Evolutionary conservation across 768 basidiomycete genomes (phyloP).

Genomic region (Leucogyrophana mollusca): DNA sequence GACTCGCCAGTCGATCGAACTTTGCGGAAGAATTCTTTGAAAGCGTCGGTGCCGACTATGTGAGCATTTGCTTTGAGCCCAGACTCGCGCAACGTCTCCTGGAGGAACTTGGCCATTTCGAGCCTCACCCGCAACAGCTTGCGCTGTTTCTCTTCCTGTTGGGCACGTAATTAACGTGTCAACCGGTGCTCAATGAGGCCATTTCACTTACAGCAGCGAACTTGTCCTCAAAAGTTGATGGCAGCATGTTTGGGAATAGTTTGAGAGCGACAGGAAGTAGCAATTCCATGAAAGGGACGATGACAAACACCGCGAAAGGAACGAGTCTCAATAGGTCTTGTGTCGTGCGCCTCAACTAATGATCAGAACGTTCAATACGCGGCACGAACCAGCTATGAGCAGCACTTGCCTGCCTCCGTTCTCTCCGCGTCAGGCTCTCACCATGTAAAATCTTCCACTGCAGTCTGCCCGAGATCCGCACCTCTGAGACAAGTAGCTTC

Average conservation of each 20-base stretch:
- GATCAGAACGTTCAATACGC: constrained; percentile 3
- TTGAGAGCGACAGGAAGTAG: constrained; percentile 94
- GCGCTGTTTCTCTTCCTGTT: constrained; percentile 95
- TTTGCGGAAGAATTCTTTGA: constrained; percentile 99
- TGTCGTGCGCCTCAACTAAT: constrained; percentile 87
- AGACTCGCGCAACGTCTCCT: constrained; percentile 94
- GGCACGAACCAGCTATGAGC: neutral
- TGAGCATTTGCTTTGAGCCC: constrained; percentile 90
- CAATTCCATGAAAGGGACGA: constrained; percentile 98
- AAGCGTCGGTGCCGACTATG: constrained; percentile 91
- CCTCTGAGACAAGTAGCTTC: constrained; percentile 91
- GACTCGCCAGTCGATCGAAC: constrained; percentile 95
- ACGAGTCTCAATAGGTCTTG: constrained; percentile 90
- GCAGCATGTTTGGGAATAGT: constrained; percentile 98
- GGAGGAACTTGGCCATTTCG: constrained; percentile 99
- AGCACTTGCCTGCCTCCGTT: constrained; percentile 78
- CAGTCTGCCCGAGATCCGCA: constrained; percentile 83
- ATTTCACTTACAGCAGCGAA: constrained; percentile 73
- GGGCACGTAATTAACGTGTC: neutral
- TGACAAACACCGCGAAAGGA: constrained; percentile 91
- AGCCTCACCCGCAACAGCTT: constrained; percentile 92
- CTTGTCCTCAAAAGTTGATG: constrained; percentile 97
- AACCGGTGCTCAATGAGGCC: neutral
- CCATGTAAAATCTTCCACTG: constrained; percentile 94
- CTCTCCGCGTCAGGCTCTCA: constrained; percentile 86